Conservation (phyloP, 2,329 filamentous ascomycete species). For the Hortaea werneckii region DNA sequence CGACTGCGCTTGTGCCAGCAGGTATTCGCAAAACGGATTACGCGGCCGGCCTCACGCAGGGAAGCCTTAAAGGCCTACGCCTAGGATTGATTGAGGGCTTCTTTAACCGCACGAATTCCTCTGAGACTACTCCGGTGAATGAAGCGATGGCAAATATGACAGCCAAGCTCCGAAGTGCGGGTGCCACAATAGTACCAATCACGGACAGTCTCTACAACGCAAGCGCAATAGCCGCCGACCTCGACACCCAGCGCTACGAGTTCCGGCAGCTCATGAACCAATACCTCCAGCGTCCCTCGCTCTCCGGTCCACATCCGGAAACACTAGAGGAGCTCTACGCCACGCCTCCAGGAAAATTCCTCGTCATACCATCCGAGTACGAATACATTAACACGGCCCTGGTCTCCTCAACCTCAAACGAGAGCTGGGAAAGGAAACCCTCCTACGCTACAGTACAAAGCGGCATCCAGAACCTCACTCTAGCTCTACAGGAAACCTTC, state of each 20-base stretch:
- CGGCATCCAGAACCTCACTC: slow-evolving; percentile 44
- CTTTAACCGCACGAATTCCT: slow-evolving; percentile 42
- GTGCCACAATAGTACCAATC: slow-evolving; percentile 43
- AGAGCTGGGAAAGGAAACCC: not conserved
- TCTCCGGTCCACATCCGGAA: slow-evolving; percentile 27
- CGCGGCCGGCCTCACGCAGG: slow-evolving; percentile 27
- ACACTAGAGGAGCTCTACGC: slow-evolving; percentile 17
- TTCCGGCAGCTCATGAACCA: slow-evolving; percentile 45
- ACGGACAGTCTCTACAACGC: slow-evolving; percentile 42
- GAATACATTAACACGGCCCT: slow-evolving; percentile 43
- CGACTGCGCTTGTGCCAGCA: slow-evolving; percentile 39
- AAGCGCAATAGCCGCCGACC: slow-evolving; percentile 32
- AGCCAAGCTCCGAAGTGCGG: slow-evolving; percentile 35
- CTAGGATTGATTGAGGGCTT: slow-evolving; percentile 47
- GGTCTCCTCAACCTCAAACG: slow-evolving; percentile 42
- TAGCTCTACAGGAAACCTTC: slow-evolving; percentile 43
- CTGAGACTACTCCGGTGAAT: slow-evolving; percentile 50
- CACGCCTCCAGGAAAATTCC: slow-evolving; percentile 35
- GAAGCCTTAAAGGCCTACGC: slow-evolving; percentile 31
- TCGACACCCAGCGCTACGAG: slow-evolving; percentile 54
- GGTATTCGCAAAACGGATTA: slow-evolving; percentile 38
- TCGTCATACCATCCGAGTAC: slow-evolving; percentile 52
- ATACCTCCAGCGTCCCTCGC: slow-evolving; percentile 42
- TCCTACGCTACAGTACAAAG: slow-evolving; percentile 36
- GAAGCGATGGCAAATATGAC: slow-evolving; percentile 40